Base-by-base conservation (phyloP, 2,329 filamentous ascomycete genomes). In the Ciborinia camelliae region DNA sequence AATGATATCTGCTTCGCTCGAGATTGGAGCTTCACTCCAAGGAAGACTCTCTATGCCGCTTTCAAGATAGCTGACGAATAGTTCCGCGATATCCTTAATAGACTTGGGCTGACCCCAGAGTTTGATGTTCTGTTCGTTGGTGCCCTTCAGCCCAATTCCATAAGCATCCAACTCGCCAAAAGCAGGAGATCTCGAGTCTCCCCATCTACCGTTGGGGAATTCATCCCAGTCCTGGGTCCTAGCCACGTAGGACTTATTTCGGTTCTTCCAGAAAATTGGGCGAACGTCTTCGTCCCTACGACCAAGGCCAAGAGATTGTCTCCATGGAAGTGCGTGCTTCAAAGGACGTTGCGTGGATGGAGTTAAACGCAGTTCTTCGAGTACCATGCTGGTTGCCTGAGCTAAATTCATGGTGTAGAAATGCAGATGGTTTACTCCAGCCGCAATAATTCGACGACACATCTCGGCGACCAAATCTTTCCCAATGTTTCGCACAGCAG, bases 391-490 rank as follows among this genome's bases (percentile, higher is more conserved):
- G 1, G 94, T 97, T 59, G 95, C 91, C 77, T 96, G 92, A 14
- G 92, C 94, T 26, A 99, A 83, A 78, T 99, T 99, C 95, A 99
- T 99, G 67, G 95, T 99, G 81, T 99, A 99, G 79, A 99, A 99
- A 78, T 99, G 95, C 69, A 99, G 79, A 75, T 97, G 92, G 68
- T 87, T 84, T 70, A 97, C 91, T 48, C 93, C 95, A 43, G 87
- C 88, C 66, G 87, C 86, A 64, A 98, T 81, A 66, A 99, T 86
- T 78, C 89, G 91, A 66, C 89, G 87, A 77, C 95, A 99, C 86
- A 99, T 88, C 52, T 96, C 86, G 28, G 92, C 91, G 23, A 99
- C 89, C 28, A 99, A 82, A 18, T 84, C 87, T 78, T 92, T 95
- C 62, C 95, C 95, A 64, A 96, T 86, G 70, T 96, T 91, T 76